Base-by-base conservation (phyloP, 148 eudicot genomes). In the Vaccinium macrocarpon region DNA sequence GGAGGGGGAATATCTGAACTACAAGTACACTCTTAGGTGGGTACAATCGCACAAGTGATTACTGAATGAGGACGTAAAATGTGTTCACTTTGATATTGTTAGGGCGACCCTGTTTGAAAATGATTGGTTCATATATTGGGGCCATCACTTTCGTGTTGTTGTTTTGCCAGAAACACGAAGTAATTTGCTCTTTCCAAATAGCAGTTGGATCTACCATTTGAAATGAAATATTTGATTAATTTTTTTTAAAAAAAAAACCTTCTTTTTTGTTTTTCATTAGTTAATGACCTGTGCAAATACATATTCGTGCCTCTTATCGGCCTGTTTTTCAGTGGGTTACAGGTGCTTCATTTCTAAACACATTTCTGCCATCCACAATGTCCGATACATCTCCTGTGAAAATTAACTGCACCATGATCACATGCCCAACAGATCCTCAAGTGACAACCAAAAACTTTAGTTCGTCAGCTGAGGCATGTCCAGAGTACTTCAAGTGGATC, bases 401-500 rank as follows among this genome's bases (percentile, higher is more conserved):
- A 13, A 38, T 38, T n/a, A 48, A 84, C 61, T 64, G 14, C 32
- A 64, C 23, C 70, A 2, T 23, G 23, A n/a, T 29, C 29, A 9
- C 70, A 62, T 51, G 81, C 38, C 71, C 73, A 1, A n/a, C 57
- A 16, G 4, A 68, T 52, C n/a, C 35, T 25, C 66, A 42, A 8
- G 59, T 59, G 35, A 68, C 82, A 4, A 27, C 11, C 5, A 79
- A 53, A 50, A 21, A 1, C 16, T 56, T 23, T 23, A 50, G 7
- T 25, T n/a, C 87, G 18, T 49, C 88, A n/a, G 6, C 79, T 2
- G 80, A 81, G 32, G 15, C 76, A 48, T 92, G 95, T 78, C 94
- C 92, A 0, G 90, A 84, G 14, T 94, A 91, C 86, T 93, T 93
- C 78, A 87, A 84, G 48, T 93, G 94, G 93, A 93, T 94, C 79